Evolutionary conservation across 2,329 filamentous ascomycete species (phyloP).

Genomic region (Chrysosporium keratinophilum): DNA sequence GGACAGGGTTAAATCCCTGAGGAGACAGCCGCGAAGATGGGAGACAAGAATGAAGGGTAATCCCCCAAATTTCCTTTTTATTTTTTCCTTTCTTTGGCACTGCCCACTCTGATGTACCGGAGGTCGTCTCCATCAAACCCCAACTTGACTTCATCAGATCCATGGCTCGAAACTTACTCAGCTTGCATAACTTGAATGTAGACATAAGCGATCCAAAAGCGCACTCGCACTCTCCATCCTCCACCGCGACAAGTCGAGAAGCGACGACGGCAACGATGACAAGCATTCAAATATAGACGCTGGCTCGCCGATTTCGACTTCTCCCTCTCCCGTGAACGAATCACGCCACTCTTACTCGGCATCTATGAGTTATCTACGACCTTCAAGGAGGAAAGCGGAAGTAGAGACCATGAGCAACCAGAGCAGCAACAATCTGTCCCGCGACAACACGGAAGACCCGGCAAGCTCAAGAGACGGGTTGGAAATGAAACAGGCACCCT

Average conservation of each 20-base stretch:
- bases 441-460: conserved; percentile 23
- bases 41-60: conserved; percentile 24
- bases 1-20: conserved; percentile 3
- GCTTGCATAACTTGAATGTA: conserved; percentile 16
- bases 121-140: conserved; percentile 2
- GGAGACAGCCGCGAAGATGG: conserved; percentile 20
- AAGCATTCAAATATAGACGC: conserved; percentile 16
- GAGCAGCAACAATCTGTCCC: conserved; percentile 14
- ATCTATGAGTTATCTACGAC: conserved; percentile 25
- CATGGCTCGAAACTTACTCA: conserved; percentile 20
- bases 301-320: conserved; percentile 23
- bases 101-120: neutral
- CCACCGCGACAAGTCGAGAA: conserved; percentile 42
- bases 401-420: conserved; percentile 4
- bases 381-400: conserved; percentile 24
- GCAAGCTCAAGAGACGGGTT: conserved; percentile 20
- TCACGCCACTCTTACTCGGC: conserved; percentile 21
- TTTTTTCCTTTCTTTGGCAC: neutral
- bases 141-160: conserved; percentile 13
- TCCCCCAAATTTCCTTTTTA: neutral
- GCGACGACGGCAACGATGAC: conserved; percentile 31
- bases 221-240: conserved; percentile 45
- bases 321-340: conserved; percentile 21
- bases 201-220: conserved; percentile 47
- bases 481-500: conserved; percentile 27